These are phyloP conservation scores for Vinca minor DNA, from an alignment of 257 asterid genomes.

Conservation along the genomic window DNA sequence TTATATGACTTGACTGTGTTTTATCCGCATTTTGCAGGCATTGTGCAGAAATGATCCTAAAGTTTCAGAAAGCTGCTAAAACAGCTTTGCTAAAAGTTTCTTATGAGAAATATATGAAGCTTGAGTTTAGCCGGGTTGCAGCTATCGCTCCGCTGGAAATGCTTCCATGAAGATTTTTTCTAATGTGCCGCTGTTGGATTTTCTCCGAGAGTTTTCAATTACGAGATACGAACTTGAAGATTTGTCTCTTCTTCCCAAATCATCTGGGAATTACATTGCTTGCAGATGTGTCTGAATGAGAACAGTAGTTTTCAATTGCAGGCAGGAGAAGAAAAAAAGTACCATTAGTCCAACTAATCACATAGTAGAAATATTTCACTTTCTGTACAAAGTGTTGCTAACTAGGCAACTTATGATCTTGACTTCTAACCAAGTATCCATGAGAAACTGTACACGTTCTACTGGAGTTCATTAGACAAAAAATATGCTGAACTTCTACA, in stretches of 20 bases:
- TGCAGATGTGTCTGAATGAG: not conserved
- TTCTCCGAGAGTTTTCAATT: not conserved
- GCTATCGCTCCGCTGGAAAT: constrained; percentile 48
- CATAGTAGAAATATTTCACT: not conserved
- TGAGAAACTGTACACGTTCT: constrained; percentile 1
- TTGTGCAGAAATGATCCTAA: constrained; percentile 72
- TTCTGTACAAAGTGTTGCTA: not conserved
- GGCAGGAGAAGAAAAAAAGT: not conserved
- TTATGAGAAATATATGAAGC: constrained; percentile 53
- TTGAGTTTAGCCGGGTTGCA: constrained; percentile 42
- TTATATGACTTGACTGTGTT: constrained; percentile 9
- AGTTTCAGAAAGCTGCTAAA: constrained; percentile 71
- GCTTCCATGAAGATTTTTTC: constrained; percentile 40
- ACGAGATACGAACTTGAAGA: not conserved
- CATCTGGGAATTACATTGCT: not conserved
- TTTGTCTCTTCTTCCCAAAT: not conserved
- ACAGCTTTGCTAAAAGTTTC: constrained; percentile 51
- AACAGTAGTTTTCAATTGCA: not conserved
- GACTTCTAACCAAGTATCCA: no score
- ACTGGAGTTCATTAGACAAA: not conserved
- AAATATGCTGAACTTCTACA: not conserved
- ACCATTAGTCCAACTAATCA: no score
- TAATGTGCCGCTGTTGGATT: not conserved
- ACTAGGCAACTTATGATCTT: not conserved
- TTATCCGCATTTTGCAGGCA: constrained; percentile 34